Percentiles rank a stretch among this genome's conserved stretches.
These are phyloP conservation scores for Otatea glauca DNA, from an alignment of 176 grass and related monocot genomes.

Conservation along the genomic window DNA sequence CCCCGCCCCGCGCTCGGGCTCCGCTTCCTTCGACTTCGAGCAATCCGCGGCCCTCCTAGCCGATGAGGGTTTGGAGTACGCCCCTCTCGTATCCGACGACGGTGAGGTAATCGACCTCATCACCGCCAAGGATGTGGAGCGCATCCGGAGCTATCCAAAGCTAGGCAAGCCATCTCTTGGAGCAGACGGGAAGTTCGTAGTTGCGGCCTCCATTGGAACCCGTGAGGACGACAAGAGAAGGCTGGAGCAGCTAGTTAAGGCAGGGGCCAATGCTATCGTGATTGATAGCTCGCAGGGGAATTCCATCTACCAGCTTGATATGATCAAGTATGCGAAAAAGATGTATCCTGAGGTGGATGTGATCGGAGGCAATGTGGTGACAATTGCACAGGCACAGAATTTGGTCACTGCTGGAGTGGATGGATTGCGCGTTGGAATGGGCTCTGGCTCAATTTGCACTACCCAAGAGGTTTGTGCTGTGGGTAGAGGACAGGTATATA, in stretches of 20 bases:
- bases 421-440: constrained; percentile 92
- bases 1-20: constrained; percentile 50
- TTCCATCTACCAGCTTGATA: constrained; percentile 86
- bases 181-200: constrained; percentile 66
- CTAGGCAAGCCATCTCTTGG: constrained; percentile 76
- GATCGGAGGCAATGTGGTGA: constrained; percentile 91
- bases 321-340: constrained; percentile 86
- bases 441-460: constrained; percentile 92
- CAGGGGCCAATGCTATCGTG: constrained; percentile 68
- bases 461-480: constrained; percentile 93
- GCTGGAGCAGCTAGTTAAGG: constrained; percentile 61
- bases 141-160: constrained; percentile 73
- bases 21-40: constrained; percentile 66
- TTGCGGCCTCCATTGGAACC: constrained; percentile 80
- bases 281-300: constrained; percentile 97
- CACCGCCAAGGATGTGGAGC: constrained; percentile 76
- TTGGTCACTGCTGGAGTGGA: constrained; percentile 71
- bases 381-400: constrained; percentile 76
- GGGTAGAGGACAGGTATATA: constrained; percentile 86
- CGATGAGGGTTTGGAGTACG: constrained; percentile 71
- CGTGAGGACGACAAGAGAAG: constrained; percentile 52
- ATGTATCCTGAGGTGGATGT: constrained; percentile 74
- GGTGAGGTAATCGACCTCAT: constrained; percentile 76
- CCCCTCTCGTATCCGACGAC: constrained; percentile 69
- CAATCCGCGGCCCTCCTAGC: constrained; percentile 62